These are phyloP conservation scores for Geosmithia morbida DNA, from an alignment of 2,329 filamentous ascomycete species.

Conservation along the genomic window DNA sequence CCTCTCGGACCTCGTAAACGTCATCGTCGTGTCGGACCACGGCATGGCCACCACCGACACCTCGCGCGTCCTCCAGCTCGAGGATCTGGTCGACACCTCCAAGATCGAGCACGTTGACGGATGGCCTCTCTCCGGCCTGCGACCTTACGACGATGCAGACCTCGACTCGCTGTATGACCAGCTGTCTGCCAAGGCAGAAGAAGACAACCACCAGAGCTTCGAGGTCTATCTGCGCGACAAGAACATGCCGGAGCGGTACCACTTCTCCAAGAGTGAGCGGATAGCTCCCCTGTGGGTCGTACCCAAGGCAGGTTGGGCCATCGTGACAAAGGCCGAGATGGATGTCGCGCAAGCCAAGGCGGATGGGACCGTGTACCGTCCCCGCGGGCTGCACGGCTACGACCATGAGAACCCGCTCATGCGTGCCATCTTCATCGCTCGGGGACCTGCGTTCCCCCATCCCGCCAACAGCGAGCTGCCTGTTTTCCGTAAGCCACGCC, in stretches of 20 bases:
- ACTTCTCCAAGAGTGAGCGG: slow-evolving; percentile 75
- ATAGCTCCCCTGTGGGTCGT: slow-evolving; percentile 95
- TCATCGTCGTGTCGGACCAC: slow-evolving; percentile 94
- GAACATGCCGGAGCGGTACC: slow-evolving; percentile 85
- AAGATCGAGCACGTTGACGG: slow-evolving; percentile 79
- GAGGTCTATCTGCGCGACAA: slow-evolving; percentile 78
- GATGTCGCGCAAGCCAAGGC: slow-evolving; percentile 51
- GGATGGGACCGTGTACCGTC: slow-evolving; percentile 56
- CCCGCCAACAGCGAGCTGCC: slow-evolving; percentile 65
- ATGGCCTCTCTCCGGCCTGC: slow-evolving; percentile 84
- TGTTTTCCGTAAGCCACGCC: slow-evolving; percentile 55
- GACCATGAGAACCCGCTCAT: slow-evolving; percentile 91
- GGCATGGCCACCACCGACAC: slow-evolving; percentile 92
- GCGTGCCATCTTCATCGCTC: slow-evolving; percentile 87
- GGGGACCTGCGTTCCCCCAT: slow-evolving; percentile 86
- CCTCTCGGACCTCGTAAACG: slow-evolving; percentile 77
- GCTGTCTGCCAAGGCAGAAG: slow-evolving; percentile 37
- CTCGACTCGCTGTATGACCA: slow-evolving; percentile 53
- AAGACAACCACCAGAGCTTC: slow-evolving; percentile 48
- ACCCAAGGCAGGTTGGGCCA: slow-evolving; percentile 83
- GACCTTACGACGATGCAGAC: slow-evolving; percentile 59
- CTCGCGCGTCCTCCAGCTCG: slow-evolving; percentile 70
- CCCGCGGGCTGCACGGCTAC: slow-evolving; percentile 81
- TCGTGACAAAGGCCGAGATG: slow-evolving; percentile 70
- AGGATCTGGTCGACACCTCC: slow-evolving; percentile 68